Percentiles rank a stretch among this genome's conserved stretches.
Evolutionary conservation across 768 basidiomycete species (phyloP).

Genomic region (Phylloporus arenicola): DNA sequence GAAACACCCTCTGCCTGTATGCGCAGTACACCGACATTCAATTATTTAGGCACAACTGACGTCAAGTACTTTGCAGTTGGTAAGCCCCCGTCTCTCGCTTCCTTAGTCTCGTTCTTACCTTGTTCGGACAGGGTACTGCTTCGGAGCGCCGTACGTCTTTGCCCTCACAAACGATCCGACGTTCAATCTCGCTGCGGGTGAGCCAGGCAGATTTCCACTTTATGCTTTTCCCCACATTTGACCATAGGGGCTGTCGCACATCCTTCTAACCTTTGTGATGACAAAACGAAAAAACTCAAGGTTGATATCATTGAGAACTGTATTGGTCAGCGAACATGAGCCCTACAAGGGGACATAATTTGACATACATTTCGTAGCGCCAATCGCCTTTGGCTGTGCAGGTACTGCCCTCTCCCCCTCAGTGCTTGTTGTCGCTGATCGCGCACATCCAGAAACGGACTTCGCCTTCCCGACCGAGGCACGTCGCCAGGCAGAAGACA

Average conservation of each 20-base stretch:
- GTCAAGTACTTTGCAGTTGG: slow-evolving; percentile 44
- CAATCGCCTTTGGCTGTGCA: slow-evolving; percentile 51
- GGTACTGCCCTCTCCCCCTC: slow-evolving; percentile 27
- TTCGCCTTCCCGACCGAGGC: slow-evolving; percentile 46
- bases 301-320: slow-evolving; percentile 44
- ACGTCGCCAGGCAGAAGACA: slow-evolving; percentile 52
- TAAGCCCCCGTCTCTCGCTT: slow-evolving; percentile 8
- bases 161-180: slow-evolving; percentile 40
- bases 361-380: slow-evolving; percentile 33
- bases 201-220: not conserved
- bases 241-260: slow-evolving; percentile 51
- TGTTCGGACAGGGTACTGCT: slow-evolving; percentile 47
- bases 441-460: slow-evolving; percentile 42
- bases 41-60: slow-evolving; percentile 16
- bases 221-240: not conserved
- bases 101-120: not conserved
- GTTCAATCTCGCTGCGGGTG: slow-evolving; percentile 42
- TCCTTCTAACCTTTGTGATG: slow-evolving; percentile 32
- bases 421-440: not conserved
- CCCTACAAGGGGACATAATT: not conserved
- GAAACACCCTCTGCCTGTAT: not conserved
- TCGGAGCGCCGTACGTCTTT: slow-evolving; percentile 50
- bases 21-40: not conserved
- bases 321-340: slow-evolving; percentile 36
- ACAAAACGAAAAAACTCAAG: slow-evolving; percentile 29